Evolutionary conservation across 2,329 filamentous ascomycete species (phyloP), one percentile per base, ranked within the genome.

Genomic region (Aspergillus phoenicis): DNA sequence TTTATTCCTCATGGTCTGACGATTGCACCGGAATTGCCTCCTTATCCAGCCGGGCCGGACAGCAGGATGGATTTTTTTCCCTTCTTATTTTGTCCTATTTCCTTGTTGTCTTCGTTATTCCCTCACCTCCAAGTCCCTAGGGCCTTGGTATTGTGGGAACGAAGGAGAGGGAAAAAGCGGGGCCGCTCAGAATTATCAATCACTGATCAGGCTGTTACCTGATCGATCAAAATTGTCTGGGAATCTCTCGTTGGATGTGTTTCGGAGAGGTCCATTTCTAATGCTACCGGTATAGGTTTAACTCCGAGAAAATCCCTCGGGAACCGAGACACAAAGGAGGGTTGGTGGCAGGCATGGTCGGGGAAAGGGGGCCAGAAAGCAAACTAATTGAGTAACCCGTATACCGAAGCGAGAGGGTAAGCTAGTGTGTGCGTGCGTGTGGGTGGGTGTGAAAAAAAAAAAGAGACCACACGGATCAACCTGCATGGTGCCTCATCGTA

Each of bases 171-270:
- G 41, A 20, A 11, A 11, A 53, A 49, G 51, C 17, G 51, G 51
- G 57, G 57, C 51, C 11, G 20, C 38, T 55, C 20, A 51, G 28
- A 47, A 47, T 55, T 55, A 59, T 59, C 57, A 59, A 55, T 55
- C 51, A 52, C 39, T 52, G 38, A 45, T 52, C 48, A 45, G 36
- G 28, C 26, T 47, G 49, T 54, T 24, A 48, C 28, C 8, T 36
- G 22, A 24, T 13, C 39, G 20, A 41, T 41, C 52, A 53, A 8
- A 36, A 36, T 0, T 15, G 28, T 10, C 26, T 11, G 24, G 26
- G 10, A 20, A 15, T n/a, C 33, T 47, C 52, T 45, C 39, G 24
- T 36, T 33, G 26, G 53, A n/a, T 43, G 26, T 47, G 24, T 56
- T 47, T 41, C 24, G 26, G 28, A 28, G 11, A 41, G 20, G 4